Percentiles rank a stretch among this genome's conserved stretches.
Conservation (phyloP, 2,329 filamentous ascomycete species). For the Penicillium sp. region DNA sequence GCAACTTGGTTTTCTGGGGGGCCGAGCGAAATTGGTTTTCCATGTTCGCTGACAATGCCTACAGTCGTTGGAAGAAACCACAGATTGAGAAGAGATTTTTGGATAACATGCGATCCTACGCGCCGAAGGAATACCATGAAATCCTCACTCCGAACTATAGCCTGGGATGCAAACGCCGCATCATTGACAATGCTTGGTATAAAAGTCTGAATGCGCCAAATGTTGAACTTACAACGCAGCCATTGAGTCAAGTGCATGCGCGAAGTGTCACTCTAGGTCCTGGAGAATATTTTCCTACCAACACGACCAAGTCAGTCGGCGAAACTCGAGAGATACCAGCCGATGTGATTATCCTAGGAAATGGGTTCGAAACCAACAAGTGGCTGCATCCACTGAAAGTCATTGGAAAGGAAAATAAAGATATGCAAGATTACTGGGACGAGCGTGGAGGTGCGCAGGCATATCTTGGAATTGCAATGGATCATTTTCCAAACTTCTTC, state of each 20-base stretch:
- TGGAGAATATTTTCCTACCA: constrained; percentile 47
- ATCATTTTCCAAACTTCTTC: constrained; percentile 67
- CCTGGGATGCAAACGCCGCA: constrained; percentile 64
- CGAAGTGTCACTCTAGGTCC: constrained; percentile 54
- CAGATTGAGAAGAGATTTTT: constrained; percentile 47
- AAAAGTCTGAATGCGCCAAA: constrained; percentile 53
- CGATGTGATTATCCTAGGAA: constrained; percentile 63
- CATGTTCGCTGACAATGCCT: constrained; percentile 16
- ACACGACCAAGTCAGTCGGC: constrained; percentile 26
- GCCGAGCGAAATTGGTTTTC: constrained; percentile 16
- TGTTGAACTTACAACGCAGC: constrained; percentile 55
- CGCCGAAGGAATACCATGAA: constrained; percentile 62
- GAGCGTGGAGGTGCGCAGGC: constrained; percentile 61
- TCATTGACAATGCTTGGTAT: constrained; percentile 61
- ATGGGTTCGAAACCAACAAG: constrained; percentile 59
- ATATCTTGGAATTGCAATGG: constrained; percentile 60
- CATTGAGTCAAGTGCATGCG: constrained; percentile 50
- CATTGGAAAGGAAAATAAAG: constrained; percentile 51
- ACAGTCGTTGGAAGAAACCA: constrained; percentile 41
- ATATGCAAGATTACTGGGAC: constrained; percentile 58
- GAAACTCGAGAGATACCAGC: constrained; percentile 50
- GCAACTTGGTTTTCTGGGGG: constrained; percentile 47
- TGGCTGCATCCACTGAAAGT: constrained; percentile 58
- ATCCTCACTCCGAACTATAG: constrained; percentile 63
- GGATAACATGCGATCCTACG: constrained; percentile 48